These are phyloP conservation scores for Rhodamnia argentea DNA, from an alignment of 345 rosid species.

Conservation along the genomic window DNA sequence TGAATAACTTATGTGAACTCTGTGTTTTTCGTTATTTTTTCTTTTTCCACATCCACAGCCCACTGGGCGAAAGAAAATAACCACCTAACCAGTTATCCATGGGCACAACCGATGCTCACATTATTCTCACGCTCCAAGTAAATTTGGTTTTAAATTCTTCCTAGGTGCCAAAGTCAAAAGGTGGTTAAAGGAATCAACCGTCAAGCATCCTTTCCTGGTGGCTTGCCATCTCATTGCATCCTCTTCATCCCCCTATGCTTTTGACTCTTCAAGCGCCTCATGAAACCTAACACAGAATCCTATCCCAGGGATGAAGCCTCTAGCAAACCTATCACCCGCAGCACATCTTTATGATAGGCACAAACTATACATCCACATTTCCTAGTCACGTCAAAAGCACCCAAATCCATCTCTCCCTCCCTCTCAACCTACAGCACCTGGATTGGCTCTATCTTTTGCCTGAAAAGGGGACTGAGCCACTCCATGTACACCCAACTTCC, in stretches of 20 bases:
- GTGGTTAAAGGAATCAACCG: background rate
- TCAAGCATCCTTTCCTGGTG: background rate
- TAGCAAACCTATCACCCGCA: background rate
- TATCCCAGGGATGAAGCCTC: background rate
- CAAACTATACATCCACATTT: background rate
- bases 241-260: background rate
- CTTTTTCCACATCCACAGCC: background rate
- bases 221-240: background rate
- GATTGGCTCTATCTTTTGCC: background rate
- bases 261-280: background rate
- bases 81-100: background rate
- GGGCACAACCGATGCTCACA: background rate
- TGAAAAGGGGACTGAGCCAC: background rate
- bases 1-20: background rate
- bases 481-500: background rate
- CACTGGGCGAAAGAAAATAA: background rate
- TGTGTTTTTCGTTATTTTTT: background rate
- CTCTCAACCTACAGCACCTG: background rate
- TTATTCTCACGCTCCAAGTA: background rate
- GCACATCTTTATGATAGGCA: background rate
- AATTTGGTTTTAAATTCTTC: background rate
- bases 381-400: background rate
- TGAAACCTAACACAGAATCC: background rate
- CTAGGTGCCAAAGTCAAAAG: background rate
- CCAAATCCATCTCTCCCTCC: background rate